phyloP scores from a whole-genome alignment of 2,329 filamentous ascomycete species.

The Fusarium pseudonygamai region DNA sequence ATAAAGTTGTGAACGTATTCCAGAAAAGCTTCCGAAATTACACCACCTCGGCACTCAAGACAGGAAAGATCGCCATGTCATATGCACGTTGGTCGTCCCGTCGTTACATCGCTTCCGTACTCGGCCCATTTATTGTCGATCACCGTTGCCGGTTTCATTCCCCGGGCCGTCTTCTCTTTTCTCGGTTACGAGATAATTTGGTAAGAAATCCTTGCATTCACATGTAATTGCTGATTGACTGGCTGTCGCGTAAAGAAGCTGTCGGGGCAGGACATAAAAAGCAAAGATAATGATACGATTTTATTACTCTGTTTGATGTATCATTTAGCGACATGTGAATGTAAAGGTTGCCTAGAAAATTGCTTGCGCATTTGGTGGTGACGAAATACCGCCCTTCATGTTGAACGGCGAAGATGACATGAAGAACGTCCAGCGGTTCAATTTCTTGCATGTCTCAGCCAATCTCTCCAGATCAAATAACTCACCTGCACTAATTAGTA shows the following conservation, averaged over 20 bases:
- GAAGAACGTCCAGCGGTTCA: conserved; percentile 60
- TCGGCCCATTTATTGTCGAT: neutral
- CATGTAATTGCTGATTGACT: neutral
- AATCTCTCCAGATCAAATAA: conserved; percentile 48
- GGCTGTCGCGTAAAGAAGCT: neutral
- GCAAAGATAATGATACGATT: neutral
- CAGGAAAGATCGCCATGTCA: neutral
- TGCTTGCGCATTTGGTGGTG: conserved; percentile 25
- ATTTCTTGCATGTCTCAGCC: conserved; percentile 61
- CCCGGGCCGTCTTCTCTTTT: neutral
- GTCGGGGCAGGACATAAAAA: neutral
- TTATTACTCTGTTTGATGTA: no score
- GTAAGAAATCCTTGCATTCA: neutral
- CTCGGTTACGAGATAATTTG: neutral
- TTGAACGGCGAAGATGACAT: conserved; percentile 59
- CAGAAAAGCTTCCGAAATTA: neutral
- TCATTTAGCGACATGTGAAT: neutral
- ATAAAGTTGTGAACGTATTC: neutral
- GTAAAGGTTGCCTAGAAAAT: conserved; percentile 6
- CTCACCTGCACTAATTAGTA: conserved; percentile 43
- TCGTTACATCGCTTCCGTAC: neutral
- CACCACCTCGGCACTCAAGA: neutral
- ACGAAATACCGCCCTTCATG: conserved; percentile 22
- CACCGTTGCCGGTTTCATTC: neutral
- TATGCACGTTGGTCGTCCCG: neutral